Evolutionary conservation across 169 alveolate species (phyloP), one percentile per base, ranked within the genome.

Genomic region (Cardiosporidium cionae): DNA sequence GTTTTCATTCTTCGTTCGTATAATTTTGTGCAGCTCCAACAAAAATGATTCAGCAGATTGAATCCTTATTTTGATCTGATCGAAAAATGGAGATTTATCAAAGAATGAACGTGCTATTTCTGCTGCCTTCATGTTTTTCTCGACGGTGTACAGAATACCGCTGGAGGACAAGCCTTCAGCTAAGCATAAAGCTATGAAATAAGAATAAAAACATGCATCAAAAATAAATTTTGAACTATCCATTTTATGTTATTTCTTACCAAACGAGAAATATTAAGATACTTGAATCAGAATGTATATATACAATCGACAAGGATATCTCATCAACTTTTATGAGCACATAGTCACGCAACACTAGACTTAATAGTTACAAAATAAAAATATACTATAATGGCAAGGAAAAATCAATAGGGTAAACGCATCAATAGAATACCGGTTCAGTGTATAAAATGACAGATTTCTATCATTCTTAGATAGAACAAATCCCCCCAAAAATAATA

Each of bases 161-260:
- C 65, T 32, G 7, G 25, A 3, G 0, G 64, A 36, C 52, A 75
- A 76, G 28, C 81, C 81, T 63, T 75, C 81, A 0, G 81, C 81
- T 29, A 75, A 32, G 52, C 76, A 53, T 5, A 75, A 76, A 6
- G 81, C 81, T 75, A 76, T 71, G 23, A n/a, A 32, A 7, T 32
- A 23, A n/a, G 35, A 29, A 29, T 25, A 0, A n/a, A n/a, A n/a
- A n/a, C n/a, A n/a, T n/a, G n/a, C n/a, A n/a, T n/a, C n/a, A n/a
- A n/a, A n/a, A n/a, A 53, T 3, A 29, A 53, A 6, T 25, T 27
- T 1, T 3, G 27, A 53, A 29, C 32, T 3, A 3, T 6, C 27
- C 6, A 53, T 27, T 1, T 1, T 3, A 29, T 25, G 65, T 25
- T 3, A 6, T 1, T 3, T 6, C 58, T 44, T n/a, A 44, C 9